Base-by-base conservation (phyloP, 2,329 filamentous ascomycete species). In the Magnaporthiopsis rhizophila region DNA sequence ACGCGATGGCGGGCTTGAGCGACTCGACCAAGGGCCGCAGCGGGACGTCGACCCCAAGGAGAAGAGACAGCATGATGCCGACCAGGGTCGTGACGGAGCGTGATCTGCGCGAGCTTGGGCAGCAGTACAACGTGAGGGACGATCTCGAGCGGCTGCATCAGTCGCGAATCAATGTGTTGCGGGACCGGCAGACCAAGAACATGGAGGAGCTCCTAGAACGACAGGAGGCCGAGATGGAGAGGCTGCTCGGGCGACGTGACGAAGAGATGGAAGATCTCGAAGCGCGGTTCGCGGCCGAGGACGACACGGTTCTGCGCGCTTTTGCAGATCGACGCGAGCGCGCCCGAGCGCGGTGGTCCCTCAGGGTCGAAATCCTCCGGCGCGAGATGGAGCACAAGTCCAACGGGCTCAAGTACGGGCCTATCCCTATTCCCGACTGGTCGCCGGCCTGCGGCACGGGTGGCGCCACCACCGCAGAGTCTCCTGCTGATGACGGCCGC, bases 161-260 rank as follows among this genome's bases (percentile, higher is more conserved):
- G 69, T 78, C 82, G 56, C 84, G 83, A 70, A 86, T 88, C 71
- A 87, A 87, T 68, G 85, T 88, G 32, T 80, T 88, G 77, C 79
- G 86, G n/a, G 86, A 88, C 66, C 81, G 83, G 58, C 86, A 88
- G 71, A 79, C 83, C 1, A 86, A 86, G 70, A 78, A 82, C 36
- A 82, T 87, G 77, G 85, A 87, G 69, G 82, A 86, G 66, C 76
- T 88, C 4, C 72, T 83, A 1, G 78, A 81, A 56, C 77, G 81
- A 30, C 86, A 88, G 68, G 80, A 82, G 65, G 71, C 71, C 1
- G 85, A 88, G 69, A 69, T 83, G 62, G 74, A 77, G 30, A 76
- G 75, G 60, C 71, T 86, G n/a, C 70, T 71, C 1, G 75, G 77
- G 30, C 80, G 79, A 66, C 79, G 80, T 62, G 74, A 75, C 18